Base-by-base conservation (phyloP, 306 rosid genomes). In the Pyrus bretschneideri region DNA sequence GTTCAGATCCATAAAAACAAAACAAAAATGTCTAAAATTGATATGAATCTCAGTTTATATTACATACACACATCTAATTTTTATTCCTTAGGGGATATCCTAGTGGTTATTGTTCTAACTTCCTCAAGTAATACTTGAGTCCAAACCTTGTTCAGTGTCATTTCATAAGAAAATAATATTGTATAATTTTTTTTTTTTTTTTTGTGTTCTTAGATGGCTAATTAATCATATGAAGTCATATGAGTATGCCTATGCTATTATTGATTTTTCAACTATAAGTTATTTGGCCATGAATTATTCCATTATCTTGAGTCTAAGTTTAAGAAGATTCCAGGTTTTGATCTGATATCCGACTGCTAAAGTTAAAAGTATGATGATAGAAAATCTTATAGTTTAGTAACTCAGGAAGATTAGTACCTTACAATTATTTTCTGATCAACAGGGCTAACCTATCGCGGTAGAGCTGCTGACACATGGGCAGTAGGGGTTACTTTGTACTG, bases 401-500 rank as follows among this genome's bases (percentile, higher is more conserved):
- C 55, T 51, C 9, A 51, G 55, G 9, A 23, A 66, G 22, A 66
- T 66, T 19, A 9, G 17, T 66, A 40, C 8, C 25, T 2, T 33
- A 9, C 21, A 30, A 65, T 55, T 69, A 15, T 74, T 80, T 76
- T 49, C 30, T 72, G 35, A 44, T 59, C 18, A 22, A 78, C 72
- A 96, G 99, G 93, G 83, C 74, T 92, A 66, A 90, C 93, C 61
- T 92, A 96, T 82, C 83, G 78, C 71, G 99, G 99, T 59, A 91
- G 80, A 87, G 89, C 87, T 60, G 97, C 99, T 0, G 98, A 96
- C 86, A 96, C 99, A 1, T 96, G 99, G 99, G 98, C 99, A 2
- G 90, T 96, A 63, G 99, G 99, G 78, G 90, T 96, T 73, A 92
- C 98, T 78, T 79, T 96, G 86, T 96, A 96, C 86, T 96, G 93